Evolutionary conservation across 805 yeast genomes (phyloP).

Genomic region (Saccharomycopsis guyanensis): DNA sequence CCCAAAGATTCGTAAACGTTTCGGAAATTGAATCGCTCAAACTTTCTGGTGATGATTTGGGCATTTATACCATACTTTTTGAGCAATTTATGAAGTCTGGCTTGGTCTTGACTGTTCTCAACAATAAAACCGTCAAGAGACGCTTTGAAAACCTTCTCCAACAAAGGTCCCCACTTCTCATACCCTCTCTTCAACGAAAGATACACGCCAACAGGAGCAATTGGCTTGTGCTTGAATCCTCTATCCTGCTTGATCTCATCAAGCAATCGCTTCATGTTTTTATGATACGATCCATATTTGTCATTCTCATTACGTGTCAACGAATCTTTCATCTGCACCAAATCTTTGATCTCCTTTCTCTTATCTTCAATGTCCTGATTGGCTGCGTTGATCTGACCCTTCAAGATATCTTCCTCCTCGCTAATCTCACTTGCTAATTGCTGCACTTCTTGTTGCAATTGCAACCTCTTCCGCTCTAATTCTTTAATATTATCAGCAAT

Average conservation of each 20-base stretch:
- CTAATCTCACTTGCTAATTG: slow-evolving; percentile 5
- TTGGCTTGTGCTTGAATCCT: slow-evolving; percentile 43
- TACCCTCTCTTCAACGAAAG: slow-evolving; percentile 49
- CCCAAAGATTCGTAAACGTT: slow-evolving; percentile 29
- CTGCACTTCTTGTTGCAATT: slow-evolving; percentile 13
- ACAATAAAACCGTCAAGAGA: slow-evolving; percentile 62
- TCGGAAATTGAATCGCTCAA: slow-evolving; percentile 44
- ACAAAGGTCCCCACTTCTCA: slow-evolving; percentile 48
- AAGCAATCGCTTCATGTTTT: slow-evolving; percentile 35
- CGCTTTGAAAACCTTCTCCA: slow-evolving; percentile 48
- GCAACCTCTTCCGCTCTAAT: slow-evolving; percentile 23
- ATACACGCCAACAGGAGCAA: slow-evolving; percentile 74
- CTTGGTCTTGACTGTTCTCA: slow-evolving; percentile 51
- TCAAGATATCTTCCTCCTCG: slow-evolving; percentile 18
- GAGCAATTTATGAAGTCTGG: slow-evolving; percentile 31
- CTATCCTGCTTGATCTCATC: slow-evolving; percentile 23
- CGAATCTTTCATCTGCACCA: slow-evolving; percentile 10
- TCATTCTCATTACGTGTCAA: slow-evolving; percentile 14
- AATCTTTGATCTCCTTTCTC: slow-evolving; percentile 25
- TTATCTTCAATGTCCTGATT: slow-evolving; percentile 28
- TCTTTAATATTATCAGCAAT: slow-evolving; percentile 24
- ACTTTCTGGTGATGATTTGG: slow-evolving; percentile 42
- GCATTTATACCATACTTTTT: slow-evolving; percentile 28
- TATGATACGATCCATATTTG: slow-evolving; percentile 44
- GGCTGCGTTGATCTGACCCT: slow-evolving; percentile 15